Percentiles rank a stretch among this genome's conserved stretches.
phyloP scores from a whole-genome alignment of 176 grass and related monocot species.

The Guadua angustifolia region DNA sequence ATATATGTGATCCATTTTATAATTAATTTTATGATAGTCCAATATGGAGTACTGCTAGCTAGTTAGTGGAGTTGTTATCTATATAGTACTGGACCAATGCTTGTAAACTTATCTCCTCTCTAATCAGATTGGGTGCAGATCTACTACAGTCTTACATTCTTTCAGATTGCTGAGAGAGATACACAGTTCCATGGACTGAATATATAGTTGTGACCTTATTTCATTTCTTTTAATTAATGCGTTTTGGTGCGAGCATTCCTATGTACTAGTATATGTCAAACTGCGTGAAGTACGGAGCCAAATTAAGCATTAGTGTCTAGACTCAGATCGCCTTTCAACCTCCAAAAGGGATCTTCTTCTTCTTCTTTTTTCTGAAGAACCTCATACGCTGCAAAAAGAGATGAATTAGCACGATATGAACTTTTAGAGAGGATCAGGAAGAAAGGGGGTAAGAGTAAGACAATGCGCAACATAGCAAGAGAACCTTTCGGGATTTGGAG shows the following conservation, averaged over 20 bases:
- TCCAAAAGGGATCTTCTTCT: not conserved
- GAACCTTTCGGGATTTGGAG: conserved; percentile 55
- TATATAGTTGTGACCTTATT: not conserved
- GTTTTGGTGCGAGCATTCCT: not conserved
- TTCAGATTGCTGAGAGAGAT: not conserved
- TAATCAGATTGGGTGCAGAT: not conserved
- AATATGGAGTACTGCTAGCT: not conserved
- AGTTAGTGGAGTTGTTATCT: not conserved
- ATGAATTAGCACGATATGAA: not conserved
- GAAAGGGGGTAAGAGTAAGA: not conserved
- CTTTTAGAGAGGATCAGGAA: not conserved
- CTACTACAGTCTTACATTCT: not conserved
- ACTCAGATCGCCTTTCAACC: not conserved
- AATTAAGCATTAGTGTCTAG: not conserved
- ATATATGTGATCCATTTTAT: not conserved
- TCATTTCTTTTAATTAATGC: not conserved
- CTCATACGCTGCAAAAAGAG: not conserved
- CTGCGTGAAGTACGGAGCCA: not conserved
- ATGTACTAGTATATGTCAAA: not conserved
- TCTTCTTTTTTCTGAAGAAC: not conserved
- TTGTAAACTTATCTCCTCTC: not conserved
- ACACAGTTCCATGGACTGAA: not conserved
- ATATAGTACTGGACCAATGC: not conserved
- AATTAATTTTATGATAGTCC: not conserved
- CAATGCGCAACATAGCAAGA: conserved; percentile 4